Base-by-base conservation (phyloP, 441 rosid species). In the Jatropha podagrica region DNA sequence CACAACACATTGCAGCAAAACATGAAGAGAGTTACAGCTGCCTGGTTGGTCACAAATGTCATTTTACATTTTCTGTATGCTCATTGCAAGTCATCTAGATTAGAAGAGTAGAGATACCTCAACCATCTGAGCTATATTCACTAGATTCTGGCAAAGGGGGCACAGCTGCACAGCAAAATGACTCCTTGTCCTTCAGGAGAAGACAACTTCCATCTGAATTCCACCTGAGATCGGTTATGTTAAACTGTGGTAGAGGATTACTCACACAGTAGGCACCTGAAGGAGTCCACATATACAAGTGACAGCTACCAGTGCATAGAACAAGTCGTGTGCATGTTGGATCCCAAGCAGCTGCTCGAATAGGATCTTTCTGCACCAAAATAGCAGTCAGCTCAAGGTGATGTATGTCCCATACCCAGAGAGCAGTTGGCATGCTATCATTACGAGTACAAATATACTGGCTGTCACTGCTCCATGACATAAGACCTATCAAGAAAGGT, bases 391-490 rank as follows among this genome's bases (percentile, higher is more conserved):
- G 90, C 84, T 96, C 99, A 11, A 90, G 91, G 76, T 74, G 89
- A 67, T 73, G 82, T 70, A 96, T 90, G 85, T 94, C 96, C 98
- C 99, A 96, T 76, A 96, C 88, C 99, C 98, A 96, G 23, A 96
- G 82, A 69, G 90, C 89, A 69, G 92, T 88, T 1, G 96, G 97
- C 99, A 95, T 90, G 82, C 93, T 90, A 74, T 95, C 99, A 54
- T 90, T 96, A 17, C 97, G 90, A 70, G 98, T 94, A 76, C 91
- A 94, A 48, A 92, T 86, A 78, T 88, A 96, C 56, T 81, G 96
- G 85, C 97, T 91, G 74, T 94, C 98, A 52, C 80, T 89, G 90
- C 98, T 96, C 99, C 99, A 96, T 20, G 97, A 90, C 81, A 94
- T 72, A 74, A 94, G 90, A 74, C 98, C 99, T 93, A 85, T 27